phyloP scores from a whole-genome alignment of 371 early-diverging fungal species.

The Mycotypha africana region DNA sequence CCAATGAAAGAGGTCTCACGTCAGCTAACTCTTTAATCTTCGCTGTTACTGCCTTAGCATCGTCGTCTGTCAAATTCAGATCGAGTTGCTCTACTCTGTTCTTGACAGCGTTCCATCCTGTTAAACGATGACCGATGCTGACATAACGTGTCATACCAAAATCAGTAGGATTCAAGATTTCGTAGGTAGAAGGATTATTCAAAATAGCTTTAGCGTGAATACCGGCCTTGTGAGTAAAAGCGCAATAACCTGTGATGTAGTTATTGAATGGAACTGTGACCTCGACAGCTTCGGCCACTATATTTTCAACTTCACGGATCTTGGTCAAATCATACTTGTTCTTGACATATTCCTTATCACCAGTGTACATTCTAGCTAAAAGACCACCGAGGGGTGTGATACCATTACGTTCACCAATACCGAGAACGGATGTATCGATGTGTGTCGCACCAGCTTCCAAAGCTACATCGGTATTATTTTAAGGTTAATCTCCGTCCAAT shows the following conservation, averaged over 20 bases:
- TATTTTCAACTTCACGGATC: constrained; percentile 91
- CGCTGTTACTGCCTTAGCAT: constrained; percentile 87
- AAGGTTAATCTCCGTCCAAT: neutral
- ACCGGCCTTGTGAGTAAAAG: constrained; percentile 98
- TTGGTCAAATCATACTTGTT: constrained; percentile 86
- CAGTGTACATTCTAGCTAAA: constrained; percentile 91
- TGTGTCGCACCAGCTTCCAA: constrained; percentile 97
- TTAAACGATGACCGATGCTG: constrained; percentile 92
- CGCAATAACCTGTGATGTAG: constrained; percentile 96
- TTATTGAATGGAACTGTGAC: constrained; percentile 97
- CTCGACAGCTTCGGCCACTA: constrained; percentile 92
- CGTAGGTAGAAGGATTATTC: constrained; percentile 95
- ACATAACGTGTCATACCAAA: constrained; percentile 97
- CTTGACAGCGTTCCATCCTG: constrained; percentile 98
- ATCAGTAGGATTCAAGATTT: constrained; percentile 94
- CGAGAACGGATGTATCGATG: constrained; percentile 95
- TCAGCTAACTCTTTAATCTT: constrained; percentile 94
- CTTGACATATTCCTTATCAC: constrained; percentile 84
- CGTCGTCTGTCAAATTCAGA: constrained; percentile 78
- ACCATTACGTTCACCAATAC: constrained; percentile 97
- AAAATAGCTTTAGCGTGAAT: constrained; percentile 98
- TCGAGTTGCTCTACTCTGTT: constrained; percentile 89
- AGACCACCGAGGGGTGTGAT: constrained; percentile 95
- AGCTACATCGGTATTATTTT: constrained; percentile 40
- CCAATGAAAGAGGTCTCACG: constrained; percentile 82